These are phyloP conservation scores for Yarrowia sp. DNA, from an alignment of 805 yeast genomes.

Conservation along the genomic window DNA sequence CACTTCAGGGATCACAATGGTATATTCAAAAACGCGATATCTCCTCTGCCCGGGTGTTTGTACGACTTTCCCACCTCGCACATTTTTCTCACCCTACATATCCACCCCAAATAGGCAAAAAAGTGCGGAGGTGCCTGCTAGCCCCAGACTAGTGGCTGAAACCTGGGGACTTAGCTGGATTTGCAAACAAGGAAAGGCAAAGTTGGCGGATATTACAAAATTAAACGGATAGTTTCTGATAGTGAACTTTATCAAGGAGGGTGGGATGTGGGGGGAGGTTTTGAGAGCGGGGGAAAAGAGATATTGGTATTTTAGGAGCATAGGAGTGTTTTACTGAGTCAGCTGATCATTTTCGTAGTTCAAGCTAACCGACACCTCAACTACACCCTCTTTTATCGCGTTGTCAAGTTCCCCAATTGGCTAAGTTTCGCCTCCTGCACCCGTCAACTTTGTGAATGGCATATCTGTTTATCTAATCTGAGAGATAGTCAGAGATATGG, in stretches of 20 bases:
- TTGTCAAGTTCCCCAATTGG: too few relatives aligned
- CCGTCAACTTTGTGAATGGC: constrained; percentile 3
- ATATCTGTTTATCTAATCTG: constrained; percentile 26
- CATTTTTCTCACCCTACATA: too few relatives aligned
- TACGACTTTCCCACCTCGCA: too few relatives aligned
- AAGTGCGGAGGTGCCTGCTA: neutral
- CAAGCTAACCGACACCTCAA: neutral
- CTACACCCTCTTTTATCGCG: neutral
- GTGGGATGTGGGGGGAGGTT: too few relatives aligned
- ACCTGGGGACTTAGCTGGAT: neutral
- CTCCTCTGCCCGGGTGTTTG: too few relatives aligned
- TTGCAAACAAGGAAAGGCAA: constrained; percentile 1
- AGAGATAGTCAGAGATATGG: neutral
- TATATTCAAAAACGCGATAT: neutral
- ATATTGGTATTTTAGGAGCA: neutral
- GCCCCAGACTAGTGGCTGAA: neutral
- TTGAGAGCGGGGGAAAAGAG: neutral
- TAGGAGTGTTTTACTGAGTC: too few relatives aligned
- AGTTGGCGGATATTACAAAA: neutral
- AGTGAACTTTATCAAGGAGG: constrained; percentile 13
- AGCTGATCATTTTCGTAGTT: too few relatives aligned
- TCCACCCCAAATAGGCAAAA: constrained; percentile 6
- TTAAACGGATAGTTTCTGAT: constrained; percentile 6
- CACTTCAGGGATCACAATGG: neutral
- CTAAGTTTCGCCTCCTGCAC: constrained; percentile 12